Evolutionary conservation across 2,329 filamentous ascomycete genomes (phyloP).

Genomic region (Ceratocystis lukuohia): DNA sequence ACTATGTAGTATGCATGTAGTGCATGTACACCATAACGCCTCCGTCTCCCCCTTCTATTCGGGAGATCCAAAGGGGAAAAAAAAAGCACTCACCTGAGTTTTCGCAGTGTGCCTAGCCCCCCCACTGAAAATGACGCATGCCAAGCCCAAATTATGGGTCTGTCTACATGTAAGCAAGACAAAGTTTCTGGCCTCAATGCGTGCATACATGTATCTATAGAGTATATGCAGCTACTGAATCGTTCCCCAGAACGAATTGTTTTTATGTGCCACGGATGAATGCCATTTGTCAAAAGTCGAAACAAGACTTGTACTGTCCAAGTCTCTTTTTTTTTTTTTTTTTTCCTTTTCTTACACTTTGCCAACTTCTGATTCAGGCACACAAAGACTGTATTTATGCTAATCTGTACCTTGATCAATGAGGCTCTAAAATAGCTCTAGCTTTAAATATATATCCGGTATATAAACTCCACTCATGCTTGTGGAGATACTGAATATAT

Average conservation of each 20-base stretch:
- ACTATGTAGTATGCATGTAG: too few species aligned
- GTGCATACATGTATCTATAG: background rate
- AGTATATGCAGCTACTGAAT: background rate
- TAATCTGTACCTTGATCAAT: background rate
- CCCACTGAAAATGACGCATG: constrained; percentile 1
- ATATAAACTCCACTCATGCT: too few species aligned
- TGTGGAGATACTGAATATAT: background rate
- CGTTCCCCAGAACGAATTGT: background rate
- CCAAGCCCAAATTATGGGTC: background rate
- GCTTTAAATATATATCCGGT: too few species aligned
- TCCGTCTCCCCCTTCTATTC: too few species aligned
- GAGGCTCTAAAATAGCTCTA: too few species aligned
- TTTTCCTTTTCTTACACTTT: background rate
- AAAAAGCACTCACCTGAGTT: constrained; percentile 2
- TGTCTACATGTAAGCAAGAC: background rate
- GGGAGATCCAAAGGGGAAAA: background rate
- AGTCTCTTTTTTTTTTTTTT: background rate
- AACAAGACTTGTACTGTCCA: background rate
- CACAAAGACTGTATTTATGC: background rate
- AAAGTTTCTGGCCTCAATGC: constrained; percentile 1
- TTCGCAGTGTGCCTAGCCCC: background rate
- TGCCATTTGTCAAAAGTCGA: background rate
- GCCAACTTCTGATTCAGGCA: background rate
- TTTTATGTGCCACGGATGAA: background rate
- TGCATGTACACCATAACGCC: too few species aligned